Conservation (phyloP, 345 rosid genomes). For the Populus nigra region DNA sequence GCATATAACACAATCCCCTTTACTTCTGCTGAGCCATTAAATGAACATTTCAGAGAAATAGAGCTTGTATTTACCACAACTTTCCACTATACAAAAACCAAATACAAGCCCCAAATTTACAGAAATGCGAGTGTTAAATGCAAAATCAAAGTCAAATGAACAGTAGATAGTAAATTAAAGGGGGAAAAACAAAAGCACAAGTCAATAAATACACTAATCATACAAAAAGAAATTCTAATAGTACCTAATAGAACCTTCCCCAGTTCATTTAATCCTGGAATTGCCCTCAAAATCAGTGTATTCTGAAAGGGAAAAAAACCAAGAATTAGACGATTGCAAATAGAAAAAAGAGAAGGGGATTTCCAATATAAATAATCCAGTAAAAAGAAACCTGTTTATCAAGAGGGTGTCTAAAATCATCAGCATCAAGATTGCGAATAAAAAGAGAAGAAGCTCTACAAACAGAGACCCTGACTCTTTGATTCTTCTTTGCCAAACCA, state of each 20-base stretch:
- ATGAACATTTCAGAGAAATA: no score
- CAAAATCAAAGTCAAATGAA: neutral
- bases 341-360: neutral
- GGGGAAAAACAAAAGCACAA: neutral
- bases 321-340: neutral
- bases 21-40: no score
- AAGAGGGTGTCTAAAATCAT: constrained; percentile 89
- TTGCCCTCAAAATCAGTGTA: constrained; percentile 75
- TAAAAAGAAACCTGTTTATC: constrained; percentile 69
- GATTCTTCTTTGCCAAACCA: constrained; percentile 26
- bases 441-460: constrained; percentile 55
- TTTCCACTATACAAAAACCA: no score
- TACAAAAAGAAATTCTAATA: neutral
- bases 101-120: no score
- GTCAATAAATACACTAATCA: neutral
- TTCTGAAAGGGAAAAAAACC: constrained; percentile 40
- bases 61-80: no score
- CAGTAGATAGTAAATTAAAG: neutral
- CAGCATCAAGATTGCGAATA: constrained; percentile 88
- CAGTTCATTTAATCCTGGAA: constrained; percentile 82
- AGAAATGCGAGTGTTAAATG: no score
- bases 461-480: constrained; percentile 36
- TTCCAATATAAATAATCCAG: neutral
- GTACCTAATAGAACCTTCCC: constrained; percentile 80
- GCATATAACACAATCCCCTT: no score